Evolutionary conservation across 2,329 filamentous ascomycete genomes (phyloP).

Genomic region (Fragosphaeria purpurea): DNA sequence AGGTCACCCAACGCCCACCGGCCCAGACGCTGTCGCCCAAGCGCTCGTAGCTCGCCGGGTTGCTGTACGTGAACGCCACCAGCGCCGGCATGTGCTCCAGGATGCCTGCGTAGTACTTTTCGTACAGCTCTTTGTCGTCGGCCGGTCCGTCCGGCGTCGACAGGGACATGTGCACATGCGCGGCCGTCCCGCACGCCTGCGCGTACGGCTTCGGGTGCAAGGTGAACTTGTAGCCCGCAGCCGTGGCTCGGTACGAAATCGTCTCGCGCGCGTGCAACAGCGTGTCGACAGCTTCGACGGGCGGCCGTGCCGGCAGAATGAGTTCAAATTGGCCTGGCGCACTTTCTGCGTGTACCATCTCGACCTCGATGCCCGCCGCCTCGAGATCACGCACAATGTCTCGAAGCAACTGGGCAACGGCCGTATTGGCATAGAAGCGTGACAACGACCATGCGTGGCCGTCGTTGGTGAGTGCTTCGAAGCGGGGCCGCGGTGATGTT

Average conservation of each 20-base stretch:
- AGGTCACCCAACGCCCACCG: conserved; percentile 67
- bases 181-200: conserved; percentile 49
- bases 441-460: conserved; percentile 65
- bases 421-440: conserved; percentile 50
- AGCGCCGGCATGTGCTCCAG: conserved; percentile 55
- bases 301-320: conserved; percentile 51
- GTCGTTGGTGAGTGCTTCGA: conserved; percentile 38
- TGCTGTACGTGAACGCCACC: conserved; percentile 59
- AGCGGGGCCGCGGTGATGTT: conserved; percentile 16
- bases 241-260: conserved; percentile 53
- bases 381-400: conserved; percentile 54
- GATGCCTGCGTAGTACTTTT: conserved; percentile 63
- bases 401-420: conserved; percentile 47
- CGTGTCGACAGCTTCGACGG: conserved; percentile 59
- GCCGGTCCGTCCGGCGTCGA: conserved; percentile 28
- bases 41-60: conserved; percentile 58
- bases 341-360: conserved; percentile 67
- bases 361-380: conserved; percentile 52
- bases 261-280: conserved; percentile 62
- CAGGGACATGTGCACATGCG: conserved; percentile 62
- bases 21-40: conserved; percentile 63
- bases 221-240: conserved; percentile 55
- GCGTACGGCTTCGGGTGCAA: conserved; percentile 62
- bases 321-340: conserved; percentile 70
- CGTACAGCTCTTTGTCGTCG: conserved; percentile 30